Base-by-base conservation (phyloP, 176 grass and related monocot genomes). In the Raddia guianensis region DNA sequence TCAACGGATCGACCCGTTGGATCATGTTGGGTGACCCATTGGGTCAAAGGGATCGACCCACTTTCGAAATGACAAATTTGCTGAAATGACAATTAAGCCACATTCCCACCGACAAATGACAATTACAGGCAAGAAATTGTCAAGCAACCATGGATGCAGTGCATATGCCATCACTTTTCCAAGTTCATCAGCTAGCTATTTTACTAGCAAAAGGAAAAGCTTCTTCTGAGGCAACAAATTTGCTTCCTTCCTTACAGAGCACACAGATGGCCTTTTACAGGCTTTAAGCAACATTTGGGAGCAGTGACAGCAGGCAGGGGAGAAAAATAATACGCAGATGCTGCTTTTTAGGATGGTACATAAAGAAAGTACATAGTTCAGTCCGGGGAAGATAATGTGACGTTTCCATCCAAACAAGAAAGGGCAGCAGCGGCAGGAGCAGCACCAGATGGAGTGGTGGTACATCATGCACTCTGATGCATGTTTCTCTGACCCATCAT, bases 341-440 rank as follows among this genome's bases (percentile, higher is more conserved):
- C 56, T 82, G 66, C 79, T 64, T 70, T 75, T 66, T 50, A 74
- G 27, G 73, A 62, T 18, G 63, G 82, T 63, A 78, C 46, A 43
- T 42, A 10, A 73, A 42, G 15, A 14, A 63, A 83, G 60, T 71
- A 77, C 54, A 70, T 7, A 43, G 65, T 42, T 52, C 74, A 33
- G 72, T n/a, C 8, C 14, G 34, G 7, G 64, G 9, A 57, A 48
- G 59, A 68, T 10, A 72, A 74, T 55, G 59, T 5, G 48, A 53
- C 34, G 7, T 49, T 69, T 67, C 20, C 63, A 76, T 67, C 48
- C 49, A 74, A 66, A 18, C 48, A 32, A 45, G 5, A 49, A 54
- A 60, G 48, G 32, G 79, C 19, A 81, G 67, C n/a, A 2, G n/a
- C 56, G 33, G 8, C 49, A 52, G n/a, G n/a, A n/a, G n/a, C n/a